A percentile compares a stretch with the other conserved stretches of the same genome.
These are phyloP conservation scores for Trametes coccinea DNA, from an alignment of 768 basidiomycete species.

Conservation along the genomic window DNA sequence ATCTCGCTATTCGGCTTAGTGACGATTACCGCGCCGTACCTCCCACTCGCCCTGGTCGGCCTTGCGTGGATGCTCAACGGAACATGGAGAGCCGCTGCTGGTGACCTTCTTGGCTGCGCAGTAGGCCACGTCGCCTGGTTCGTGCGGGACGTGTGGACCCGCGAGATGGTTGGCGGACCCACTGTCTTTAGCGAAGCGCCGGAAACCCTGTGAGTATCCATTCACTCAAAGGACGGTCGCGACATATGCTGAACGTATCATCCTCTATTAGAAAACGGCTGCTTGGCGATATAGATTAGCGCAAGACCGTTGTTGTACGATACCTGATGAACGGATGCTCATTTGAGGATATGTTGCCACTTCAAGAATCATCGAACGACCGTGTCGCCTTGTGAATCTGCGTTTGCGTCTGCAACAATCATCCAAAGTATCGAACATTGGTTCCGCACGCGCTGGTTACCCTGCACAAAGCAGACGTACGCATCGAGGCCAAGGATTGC, in stretches of 20 bases:
- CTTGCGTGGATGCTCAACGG: conserved; percentile 85
- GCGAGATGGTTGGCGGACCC: conserved; percentile 80
- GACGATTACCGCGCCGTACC: conserved; percentile 93
- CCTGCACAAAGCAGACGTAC: too few relatives aligned
- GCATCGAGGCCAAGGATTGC: too few relatives aligned
- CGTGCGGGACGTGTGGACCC: conserved; percentile 81
- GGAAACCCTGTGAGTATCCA: conserved; percentile 56
- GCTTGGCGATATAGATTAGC: conserved; percentile 53
- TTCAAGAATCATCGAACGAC: too few relatives aligned
- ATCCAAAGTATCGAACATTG: too few relatives aligned
- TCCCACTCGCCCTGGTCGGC: conserved; percentile 86
- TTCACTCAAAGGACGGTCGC: neutral
- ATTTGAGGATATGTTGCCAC: too few relatives aligned
- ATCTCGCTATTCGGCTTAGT: conserved; percentile 94
- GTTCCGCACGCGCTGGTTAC: too few relatives aligned
- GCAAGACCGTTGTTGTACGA: neutral
- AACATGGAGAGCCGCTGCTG: conserved; percentile 80
- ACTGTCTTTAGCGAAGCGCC: conserved; percentile 76
- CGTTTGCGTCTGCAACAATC: too few relatives aligned
- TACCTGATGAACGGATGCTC: too few relatives aligned
- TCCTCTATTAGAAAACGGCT: conserved; percentile 53
- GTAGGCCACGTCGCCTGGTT: conserved; percentile 90
- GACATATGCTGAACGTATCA: neutral
- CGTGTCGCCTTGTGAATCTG: too few relatives aligned
- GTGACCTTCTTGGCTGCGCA: conserved; percentile 80